Conservation (phyloP, 345 rosid species). For the Microthlaspi erraticum region DNA sequence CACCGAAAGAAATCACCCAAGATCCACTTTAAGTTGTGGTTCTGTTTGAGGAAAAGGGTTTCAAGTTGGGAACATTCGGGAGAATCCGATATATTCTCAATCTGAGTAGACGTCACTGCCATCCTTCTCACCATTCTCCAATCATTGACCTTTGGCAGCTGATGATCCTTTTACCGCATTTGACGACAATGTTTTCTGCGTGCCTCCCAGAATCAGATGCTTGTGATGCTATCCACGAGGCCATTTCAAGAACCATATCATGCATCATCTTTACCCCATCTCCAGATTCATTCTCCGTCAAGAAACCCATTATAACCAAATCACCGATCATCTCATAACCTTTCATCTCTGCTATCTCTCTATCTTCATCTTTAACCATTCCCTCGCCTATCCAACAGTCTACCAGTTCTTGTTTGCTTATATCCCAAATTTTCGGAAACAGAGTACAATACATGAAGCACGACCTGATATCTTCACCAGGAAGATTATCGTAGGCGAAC, state of each 20-base stretch:
- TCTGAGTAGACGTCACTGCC: constrained; percentile 13
- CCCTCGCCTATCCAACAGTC: constrained; percentile 46
- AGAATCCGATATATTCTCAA: background rate
- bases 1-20: constrained; percentile 13
- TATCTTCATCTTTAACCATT: background rate
- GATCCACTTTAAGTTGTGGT: background rate
- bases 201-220: background rate
- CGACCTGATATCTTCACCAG: no score
- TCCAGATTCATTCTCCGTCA: constrained; percentile 32
- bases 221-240: constrained; percentile 42
- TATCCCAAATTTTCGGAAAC: no score
- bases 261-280: constrained; percentile 50
- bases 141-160: constrained; percentile 1
- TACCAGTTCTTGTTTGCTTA: constrained; percentile 42
- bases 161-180: background rate
- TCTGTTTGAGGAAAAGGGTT: background rate
- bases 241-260: constrained; percentile 48
- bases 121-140: constrained; percentile 3
- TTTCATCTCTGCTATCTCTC: constrained; percentile 26
- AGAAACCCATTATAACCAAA: constrained; percentile 43
- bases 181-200: background rate
- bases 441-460: no score
- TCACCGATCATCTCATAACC: constrained; percentile 33
- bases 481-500: no score
- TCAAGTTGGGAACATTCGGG: background rate